These are phyloP conservation scores for Eucalyptus pauciflora DNA, from an alignment of 345 rosid genomes.

Conservation along the genomic window DNA sequence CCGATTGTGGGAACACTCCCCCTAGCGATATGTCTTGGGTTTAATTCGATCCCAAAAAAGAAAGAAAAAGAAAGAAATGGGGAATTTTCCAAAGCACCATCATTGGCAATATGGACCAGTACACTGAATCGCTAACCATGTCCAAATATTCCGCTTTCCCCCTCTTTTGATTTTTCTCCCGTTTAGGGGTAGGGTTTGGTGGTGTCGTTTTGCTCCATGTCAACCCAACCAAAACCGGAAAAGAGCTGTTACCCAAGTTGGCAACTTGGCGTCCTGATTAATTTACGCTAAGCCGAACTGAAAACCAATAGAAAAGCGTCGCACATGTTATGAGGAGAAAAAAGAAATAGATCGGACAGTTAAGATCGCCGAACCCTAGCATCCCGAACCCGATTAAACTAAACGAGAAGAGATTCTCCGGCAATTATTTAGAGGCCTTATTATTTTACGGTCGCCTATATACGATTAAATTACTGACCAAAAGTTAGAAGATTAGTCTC, in stretches of 20 bases:
- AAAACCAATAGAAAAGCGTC: not conserved
- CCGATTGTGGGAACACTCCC: not conserved
- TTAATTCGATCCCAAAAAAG: not conserved
- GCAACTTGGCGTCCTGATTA: not conserved
- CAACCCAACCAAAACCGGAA: not conserved
- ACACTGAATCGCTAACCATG: not conserved
- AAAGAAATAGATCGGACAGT: not conserved
- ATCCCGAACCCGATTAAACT: not conserved
- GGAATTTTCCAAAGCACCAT: not conserved
- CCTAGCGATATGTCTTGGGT: not conserved
- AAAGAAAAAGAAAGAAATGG: not conserved
- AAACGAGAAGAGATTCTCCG: not conserved
- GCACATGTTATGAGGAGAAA: not conserved
- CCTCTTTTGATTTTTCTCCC: not conserved
- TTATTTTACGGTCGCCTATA: not conserved
- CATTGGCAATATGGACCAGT: not conserved
- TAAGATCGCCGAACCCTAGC: not conserved
- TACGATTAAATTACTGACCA: not conserved
- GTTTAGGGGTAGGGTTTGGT: not conserved
- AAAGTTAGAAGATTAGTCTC: not conserved
- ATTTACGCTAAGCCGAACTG: not conserved
- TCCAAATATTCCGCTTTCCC: not conserved
- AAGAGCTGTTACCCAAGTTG: not conserved
- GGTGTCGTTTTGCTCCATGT: not conserved
- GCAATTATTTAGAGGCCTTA: not conserved